Evolutionary conservation across 1,284 basidiomycete species (phyloP).

Genomic region (Malassezia nana): DNA sequence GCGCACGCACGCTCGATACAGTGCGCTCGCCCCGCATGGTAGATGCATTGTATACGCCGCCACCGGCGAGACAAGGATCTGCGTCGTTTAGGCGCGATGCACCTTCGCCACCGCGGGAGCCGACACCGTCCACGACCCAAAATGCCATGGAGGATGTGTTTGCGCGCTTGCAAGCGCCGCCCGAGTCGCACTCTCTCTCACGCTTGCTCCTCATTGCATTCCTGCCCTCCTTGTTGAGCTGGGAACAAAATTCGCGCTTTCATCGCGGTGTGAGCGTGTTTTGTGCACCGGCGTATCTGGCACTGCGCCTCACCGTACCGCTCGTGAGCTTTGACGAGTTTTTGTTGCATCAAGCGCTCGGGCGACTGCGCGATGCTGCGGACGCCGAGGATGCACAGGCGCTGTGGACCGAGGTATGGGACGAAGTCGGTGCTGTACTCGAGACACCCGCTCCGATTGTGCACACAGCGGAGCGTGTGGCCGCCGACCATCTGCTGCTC

Average conservation of each 20-base stretch:
- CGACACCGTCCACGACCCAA: no score
- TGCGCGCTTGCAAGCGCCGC: neutral
- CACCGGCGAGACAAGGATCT: neutral
- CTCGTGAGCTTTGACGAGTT: conserved; percentile 8
- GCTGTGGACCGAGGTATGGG: neutral
- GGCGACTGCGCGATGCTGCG: conserved; percentile 33
- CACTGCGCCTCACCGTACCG: conserved; percentile 68
- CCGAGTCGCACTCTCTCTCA: neutral
- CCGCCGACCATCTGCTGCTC: conserved; percentile 34
- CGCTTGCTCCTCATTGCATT: conserved; percentile 50
- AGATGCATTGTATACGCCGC: no score
- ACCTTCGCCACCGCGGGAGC: neutral
- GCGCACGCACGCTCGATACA: neutral
- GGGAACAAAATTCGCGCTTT: conserved; percentile 62
- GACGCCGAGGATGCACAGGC: conserved; percentile 12
- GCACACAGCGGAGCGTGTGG: conserved; percentile 17
- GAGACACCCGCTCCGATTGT: conserved; percentile 9
- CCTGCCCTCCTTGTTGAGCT: conserved; percentile 75
- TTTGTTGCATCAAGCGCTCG: conserved; percentile 4
- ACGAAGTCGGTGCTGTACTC: conserved; percentile 15
- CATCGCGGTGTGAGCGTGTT: conserved; percentile 67
- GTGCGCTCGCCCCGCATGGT: neutral
- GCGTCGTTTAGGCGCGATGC: neutral
- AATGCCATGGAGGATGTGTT: neutral
- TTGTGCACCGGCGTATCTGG: conserved; percentile 74